Conservation (phyloP, 2,329 filamentous ascomycete genomes). For the Biscogniauxia sp. region DNA sequence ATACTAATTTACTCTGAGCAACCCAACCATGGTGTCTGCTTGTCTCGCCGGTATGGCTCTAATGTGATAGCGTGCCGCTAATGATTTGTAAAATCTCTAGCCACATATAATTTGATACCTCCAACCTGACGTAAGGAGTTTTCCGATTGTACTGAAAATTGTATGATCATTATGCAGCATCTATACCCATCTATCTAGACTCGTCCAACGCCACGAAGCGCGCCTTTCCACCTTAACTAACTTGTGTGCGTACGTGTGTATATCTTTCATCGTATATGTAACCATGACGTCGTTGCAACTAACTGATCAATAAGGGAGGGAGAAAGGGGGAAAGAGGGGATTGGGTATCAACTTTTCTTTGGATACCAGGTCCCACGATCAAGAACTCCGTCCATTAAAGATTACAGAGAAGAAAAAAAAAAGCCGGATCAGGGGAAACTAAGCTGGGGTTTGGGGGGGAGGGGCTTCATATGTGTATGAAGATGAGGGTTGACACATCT, state of each 20-base stretch:
- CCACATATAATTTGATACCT: no score
- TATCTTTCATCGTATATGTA: neutral
- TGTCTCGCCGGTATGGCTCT: no score
- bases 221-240: neutral
- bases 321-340: neutral
- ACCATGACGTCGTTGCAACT: neutral
- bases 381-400: neutral
- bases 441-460: neutral
- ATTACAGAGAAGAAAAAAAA: neutral
- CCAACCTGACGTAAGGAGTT: no score
- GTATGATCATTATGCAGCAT: neutral
- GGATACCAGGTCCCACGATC: neutral
- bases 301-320: neutral
- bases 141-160: no score
- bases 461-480: no score
- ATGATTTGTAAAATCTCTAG: no score
- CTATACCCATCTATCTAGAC: neutral
- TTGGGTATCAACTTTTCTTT: neutral
- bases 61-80: no score
- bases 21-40: neutral
- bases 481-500: no score
- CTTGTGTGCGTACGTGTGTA: neutral
- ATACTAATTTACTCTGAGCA: constrained; percentile 8
- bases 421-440: neutral
- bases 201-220: neutral